A percentile compares a stretch with the other conserved stretches of the same genome.
phyloP scores from a whole-genome alignment of 2,329 filamentous ascomycete species.

The Alternaria solani region DNA sequence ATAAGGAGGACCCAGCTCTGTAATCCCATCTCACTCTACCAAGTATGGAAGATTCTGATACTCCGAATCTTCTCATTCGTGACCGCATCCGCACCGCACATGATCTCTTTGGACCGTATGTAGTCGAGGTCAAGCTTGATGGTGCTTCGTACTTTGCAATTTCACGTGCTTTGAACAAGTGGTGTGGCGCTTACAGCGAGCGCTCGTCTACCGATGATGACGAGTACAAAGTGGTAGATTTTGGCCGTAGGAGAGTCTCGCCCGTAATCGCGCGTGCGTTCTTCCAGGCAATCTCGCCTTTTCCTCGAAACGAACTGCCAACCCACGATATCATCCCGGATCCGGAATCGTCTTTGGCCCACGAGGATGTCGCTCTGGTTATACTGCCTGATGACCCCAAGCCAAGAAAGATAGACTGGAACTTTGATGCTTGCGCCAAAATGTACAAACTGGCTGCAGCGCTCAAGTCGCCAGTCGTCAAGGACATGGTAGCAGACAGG shows the following conservation, averaged over 20 bases:
- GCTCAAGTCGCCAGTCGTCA: background rate
- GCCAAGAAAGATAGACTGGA: background rate
- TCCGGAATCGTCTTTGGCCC: background rate
- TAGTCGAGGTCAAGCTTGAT: background rate
- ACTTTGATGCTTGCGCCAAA: background rate
- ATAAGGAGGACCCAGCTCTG: background rate
- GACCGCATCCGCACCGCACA: background rate
- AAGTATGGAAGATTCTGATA: background rate
- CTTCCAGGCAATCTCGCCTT: background rate
- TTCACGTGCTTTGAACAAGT: background rate
- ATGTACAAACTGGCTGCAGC: background rate
- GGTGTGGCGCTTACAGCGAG: background rate
- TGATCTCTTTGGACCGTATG: background rate
- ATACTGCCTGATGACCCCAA: background rate
- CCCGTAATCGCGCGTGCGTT: background rate
- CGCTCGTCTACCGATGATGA: background rate
- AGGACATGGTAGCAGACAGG: background rate
- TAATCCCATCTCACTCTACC: background rate
- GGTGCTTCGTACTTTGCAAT: background rate
- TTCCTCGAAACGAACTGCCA: background rate
- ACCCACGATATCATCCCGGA: background rate
- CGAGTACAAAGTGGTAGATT: background rate
- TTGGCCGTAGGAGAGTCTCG: background rate
- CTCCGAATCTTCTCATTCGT: background rate
- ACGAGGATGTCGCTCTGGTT: background rate